These are phyloP conservation scores for Hippophae tibetana DNA, from an alignment of 306 rosid genomes.

Conservation along the genomic window DNA sequence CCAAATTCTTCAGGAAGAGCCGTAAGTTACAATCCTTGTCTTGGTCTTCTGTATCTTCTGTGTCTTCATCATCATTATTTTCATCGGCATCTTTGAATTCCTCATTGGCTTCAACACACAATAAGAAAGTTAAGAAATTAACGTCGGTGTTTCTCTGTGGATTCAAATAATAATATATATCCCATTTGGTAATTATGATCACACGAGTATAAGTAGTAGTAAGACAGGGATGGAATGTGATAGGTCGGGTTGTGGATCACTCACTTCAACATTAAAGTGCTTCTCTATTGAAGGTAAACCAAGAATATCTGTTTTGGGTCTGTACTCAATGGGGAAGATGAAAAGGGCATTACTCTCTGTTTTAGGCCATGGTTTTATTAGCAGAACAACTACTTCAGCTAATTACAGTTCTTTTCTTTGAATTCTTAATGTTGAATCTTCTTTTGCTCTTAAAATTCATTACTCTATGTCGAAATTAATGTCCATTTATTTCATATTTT, in stretches of 20 bases:
- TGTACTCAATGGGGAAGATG: constrained; percentile 10
- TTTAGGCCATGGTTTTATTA: constrained; percentile 9
- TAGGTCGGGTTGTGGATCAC: constrained; percentile 5
- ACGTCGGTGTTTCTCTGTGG: neutral
- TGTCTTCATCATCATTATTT: constrained; percentile 7
- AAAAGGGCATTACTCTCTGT: constrained; percentile 10
- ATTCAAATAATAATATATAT: neutral
- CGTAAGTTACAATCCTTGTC: constrained; percentile 12
- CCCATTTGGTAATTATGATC: neutral
- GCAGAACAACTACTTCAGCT: neutral
- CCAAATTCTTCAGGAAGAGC: constrained; percentile 12
- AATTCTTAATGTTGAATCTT: too few relatives aligned
- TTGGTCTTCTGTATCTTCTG: constrained; percentile 2
- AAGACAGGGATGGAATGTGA: too few relatives aligned
- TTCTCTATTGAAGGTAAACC: constrained; percentile 13
- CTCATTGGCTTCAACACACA: neutral
- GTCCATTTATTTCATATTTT: too few relatives aligned
- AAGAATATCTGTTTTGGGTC: constrained; percentile 5
- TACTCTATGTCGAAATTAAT: too few relatives aligned
- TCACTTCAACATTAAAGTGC: constrained; percentile 16
- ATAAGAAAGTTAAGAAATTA: neutral
- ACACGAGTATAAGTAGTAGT: neutral
- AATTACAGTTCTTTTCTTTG: neutral
- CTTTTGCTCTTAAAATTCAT: too few relatives aligned
- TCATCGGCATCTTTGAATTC: constrained; percentile 3